Evolutionary conservation across 768 basidiomycete species (phyloP), one percentile per base, ranked within the genome.

Genomic region (Leccinum longicurvipes): DNA sequence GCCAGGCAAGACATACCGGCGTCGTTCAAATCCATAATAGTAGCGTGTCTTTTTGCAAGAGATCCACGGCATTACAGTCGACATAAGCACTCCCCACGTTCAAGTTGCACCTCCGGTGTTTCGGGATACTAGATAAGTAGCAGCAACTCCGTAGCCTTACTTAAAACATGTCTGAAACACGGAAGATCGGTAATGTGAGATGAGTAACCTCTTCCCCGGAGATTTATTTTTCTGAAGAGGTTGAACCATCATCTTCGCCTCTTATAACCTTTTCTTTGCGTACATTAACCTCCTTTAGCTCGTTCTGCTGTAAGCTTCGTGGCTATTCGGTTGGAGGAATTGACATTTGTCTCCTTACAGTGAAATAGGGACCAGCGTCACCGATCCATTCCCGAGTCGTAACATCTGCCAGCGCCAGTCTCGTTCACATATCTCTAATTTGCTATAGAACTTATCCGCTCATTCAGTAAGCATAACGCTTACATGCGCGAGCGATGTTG

Each of bases 361-460:
- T 17, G 47, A 45, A n/a, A 3, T 27, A 21, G 51, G 31, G 7
- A n/a, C 7, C 6, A 44, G 46, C 3, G 23, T 24, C 14, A 15
- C 42, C 14, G 6, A 23, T 25, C 19, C 48, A 14, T 27, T 32
- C 4, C 9, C 14, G 1, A 21, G 1, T 4, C 2, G 14, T n/a
- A 1, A 50, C 10, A 0, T 27, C 12, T 66, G 62, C 44, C 9
- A 24, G 45, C 7, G 67, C 70, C 34, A 58, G 68, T 64, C 44
- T 55, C n/a, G 6, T 49, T 56, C 23, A 11, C 6, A 6, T 12
- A n/a, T 44, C 11, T 23, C 6, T 10, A 1, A 23, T n/a, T 24
- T 11, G 1, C 46, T 0, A 17, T 12, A 1, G 19, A 48, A 7
- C 49, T 63, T 10, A 65, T 44, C 4, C 15, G 19, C 39, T 17